Base-by-base conservation (phyloP, 2,329 filamentous ascomycete genomes). In the Ophiostoma australiae region DNA sequence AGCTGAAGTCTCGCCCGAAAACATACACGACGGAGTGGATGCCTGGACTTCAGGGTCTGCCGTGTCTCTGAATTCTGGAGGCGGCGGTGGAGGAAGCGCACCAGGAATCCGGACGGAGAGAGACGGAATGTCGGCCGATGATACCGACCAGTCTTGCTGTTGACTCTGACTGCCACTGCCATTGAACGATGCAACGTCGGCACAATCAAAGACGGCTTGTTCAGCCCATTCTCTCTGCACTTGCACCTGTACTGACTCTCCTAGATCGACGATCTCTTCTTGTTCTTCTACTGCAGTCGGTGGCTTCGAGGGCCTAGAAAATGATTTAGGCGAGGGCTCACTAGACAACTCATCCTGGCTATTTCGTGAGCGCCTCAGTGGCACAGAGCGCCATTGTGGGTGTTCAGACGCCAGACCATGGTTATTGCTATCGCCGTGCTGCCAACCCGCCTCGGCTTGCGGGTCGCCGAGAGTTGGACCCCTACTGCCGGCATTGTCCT, bases 111-210 rank as follows among this genome's bases (percentile, higher is more conserved):
- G 75, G 41, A 78, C 75, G 6, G 82, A 82, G 15, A 82, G 74
- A 37, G 81, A 72, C 33, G 68, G 4, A 11, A 70, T 67, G 55
- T 70, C 71, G n/a, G 65, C 81, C 82, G 77, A 87, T 84, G 76
- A 87, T 87, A 66, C 63, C 20, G 63, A 66, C 63, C 63, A 66
- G 63, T 66, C 63, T 23, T 15, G 13, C 79, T 75, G 74, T 86
- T 86, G 15, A 77, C 83, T 78, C 33, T 23, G 55, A 2, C 37
- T 63, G 41, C 3, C 27, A 27, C 15, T 23, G 4, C 17, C 4
- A 17, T 11, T 17, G 15, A 65, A 23, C 15, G 27, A 2, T 8
- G 33, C 61, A 65, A 65, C 20, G 13, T 37, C 31, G 31, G 31
- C 33, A 65, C 17, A 31, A 3, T 8, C 5, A 10, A 15, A 31